Conservation (phyloP, 192 early-diverging fungal species). For the Podila horticola region DNA sequence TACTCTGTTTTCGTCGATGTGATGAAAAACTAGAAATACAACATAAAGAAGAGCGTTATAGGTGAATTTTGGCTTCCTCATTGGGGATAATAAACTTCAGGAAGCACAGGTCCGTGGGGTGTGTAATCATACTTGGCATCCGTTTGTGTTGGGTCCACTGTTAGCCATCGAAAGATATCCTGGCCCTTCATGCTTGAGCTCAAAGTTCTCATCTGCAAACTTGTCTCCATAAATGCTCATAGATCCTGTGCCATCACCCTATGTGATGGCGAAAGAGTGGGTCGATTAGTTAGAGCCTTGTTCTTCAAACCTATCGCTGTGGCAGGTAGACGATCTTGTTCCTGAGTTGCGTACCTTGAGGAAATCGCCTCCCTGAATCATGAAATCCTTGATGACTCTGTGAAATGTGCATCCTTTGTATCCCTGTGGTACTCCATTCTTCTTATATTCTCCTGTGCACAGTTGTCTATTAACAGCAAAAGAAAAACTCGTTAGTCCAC, state of each 20-base stretch:
- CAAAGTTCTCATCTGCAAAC: slow-evolving; percentile 88
- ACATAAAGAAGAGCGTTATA: no score
- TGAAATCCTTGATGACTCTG: slow-evolving; percentile 91
- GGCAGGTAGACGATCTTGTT: not conserved
- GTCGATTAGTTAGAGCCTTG: not conserved
- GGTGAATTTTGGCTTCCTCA: no score
- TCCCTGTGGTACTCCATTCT: slow-evolving; percentile 84
- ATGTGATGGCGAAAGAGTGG: not conserved
- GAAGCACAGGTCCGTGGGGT: no score
- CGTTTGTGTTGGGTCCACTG: slow-evolving; percentile 86
- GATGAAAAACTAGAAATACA: slow-evolving; percentile 86
- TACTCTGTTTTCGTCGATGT: slow-evolving; percentile 89
- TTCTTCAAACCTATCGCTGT: not conserved
- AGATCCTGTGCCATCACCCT: slow-evolving; percentile 88
- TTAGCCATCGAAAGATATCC: slow-evolving; percentile 90
- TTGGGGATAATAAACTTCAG: no score
- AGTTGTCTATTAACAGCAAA: slow-evolving; percentile 67
- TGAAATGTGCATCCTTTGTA: slow-evolving; percentile 89
- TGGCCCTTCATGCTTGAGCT: slow-evolving; percentile 82
- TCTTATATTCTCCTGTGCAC: slow-evolving; percentile 91
- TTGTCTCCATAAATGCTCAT: slow-evolving; percentile 87
- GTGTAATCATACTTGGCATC: slow-evolving; percentile 72
- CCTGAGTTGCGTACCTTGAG: slow-evolving; percentile 65
- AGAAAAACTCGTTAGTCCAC: not conserved
- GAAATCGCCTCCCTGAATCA: slow-evolving; percentile 95